Conservation (phyloP, 176 grass and related monocot genomes). For the sorghum (Sorghum bicolor) region Sorghum_bicolor_NCBIv3 NC_012872.2:64299501-64300000, state of each 20-base stretch:
- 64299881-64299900: not conserved
- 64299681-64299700: constrained; percentile 22
- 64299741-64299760: constrained; percentile 44
- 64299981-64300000: not conserved
- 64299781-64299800: not conserved
- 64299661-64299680: constrained; percentile 5
- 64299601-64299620: not conserved
- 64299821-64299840: not conserved
- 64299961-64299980: not conserved
- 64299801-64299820: not conserved
- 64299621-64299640: constrained; percentile 2
- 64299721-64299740: constrained; percentile 10
- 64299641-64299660: constrained; percentile 10
- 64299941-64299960: not conserved
- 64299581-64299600: not conserved
- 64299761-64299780: not conserved
- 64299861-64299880: constrained; percentile 12
- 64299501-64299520: constrained; percentile 1
- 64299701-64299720: constrained; percentile 36
- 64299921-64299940: not conserved
- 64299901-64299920: not conserved
- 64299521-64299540: not conserved
- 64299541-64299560: constrained; percentile 6
- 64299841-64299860: not conserved
- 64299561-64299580: constrained; percentile 4